These are phyloP conservation scores for Penicillium lagena DNA, from an alignment of 495 filamentous ascomycete genomes.

Conservation along the genomic window DNA sequence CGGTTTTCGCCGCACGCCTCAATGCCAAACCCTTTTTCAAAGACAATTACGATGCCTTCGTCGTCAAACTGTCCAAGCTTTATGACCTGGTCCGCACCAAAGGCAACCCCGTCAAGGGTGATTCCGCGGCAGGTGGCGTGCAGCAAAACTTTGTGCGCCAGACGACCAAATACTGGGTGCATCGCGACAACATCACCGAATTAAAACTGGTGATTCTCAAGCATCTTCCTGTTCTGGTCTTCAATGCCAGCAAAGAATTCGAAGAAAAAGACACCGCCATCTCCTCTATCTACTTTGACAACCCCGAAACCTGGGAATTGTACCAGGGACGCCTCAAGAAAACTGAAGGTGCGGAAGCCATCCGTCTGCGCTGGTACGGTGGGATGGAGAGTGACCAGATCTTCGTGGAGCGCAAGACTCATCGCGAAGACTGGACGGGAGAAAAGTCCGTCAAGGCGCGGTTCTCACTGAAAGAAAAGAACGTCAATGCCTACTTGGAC, in stretches of 20 bases:
- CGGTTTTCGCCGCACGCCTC: constrained; percentile 86
- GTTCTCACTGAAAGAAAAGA: constrained; percentile 92
- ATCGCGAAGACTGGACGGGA: constrained; percentile 98
- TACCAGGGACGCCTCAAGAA: constrained; percentile 95
- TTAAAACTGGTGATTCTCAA: constrained; percentile 95
- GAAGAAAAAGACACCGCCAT: constrained; percentile 85
- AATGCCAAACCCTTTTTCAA: constrained; percentile 97
- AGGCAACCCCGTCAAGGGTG: constrained; percentile 86
- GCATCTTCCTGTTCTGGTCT: constrained; percentile 94
- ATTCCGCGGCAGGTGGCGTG: constrained; percentile 80
- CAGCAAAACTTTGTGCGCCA: constrained; percentile 97
- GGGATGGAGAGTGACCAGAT: constrained; percentile 91
- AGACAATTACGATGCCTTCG: constrained; percentile 95
- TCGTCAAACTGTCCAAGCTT: constrained; percentile 90
- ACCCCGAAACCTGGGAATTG: constrained; percentile 84
- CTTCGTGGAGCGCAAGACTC: constrained; percentile 96
- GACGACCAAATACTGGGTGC: constrained; percentile 99
- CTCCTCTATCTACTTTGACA: constrained; percentile 97
- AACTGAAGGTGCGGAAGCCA: constrained; percentile 94
- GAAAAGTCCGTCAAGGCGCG: constrained; percentile 98
- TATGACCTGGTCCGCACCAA: constrained; percentile 92
- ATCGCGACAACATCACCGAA: constrained; percentile 97
- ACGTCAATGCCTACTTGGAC: constrained; percentile 81
- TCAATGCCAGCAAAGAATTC: constrained; percentile 97
- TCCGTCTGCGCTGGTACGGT: constrained; percentile 95